Percentiles rank a stretch among this genome's conserved stretches.
phyloP scores from a whole-genome alignment of 768 basidiomycete species.

The Leccinum boreale region DNA sequence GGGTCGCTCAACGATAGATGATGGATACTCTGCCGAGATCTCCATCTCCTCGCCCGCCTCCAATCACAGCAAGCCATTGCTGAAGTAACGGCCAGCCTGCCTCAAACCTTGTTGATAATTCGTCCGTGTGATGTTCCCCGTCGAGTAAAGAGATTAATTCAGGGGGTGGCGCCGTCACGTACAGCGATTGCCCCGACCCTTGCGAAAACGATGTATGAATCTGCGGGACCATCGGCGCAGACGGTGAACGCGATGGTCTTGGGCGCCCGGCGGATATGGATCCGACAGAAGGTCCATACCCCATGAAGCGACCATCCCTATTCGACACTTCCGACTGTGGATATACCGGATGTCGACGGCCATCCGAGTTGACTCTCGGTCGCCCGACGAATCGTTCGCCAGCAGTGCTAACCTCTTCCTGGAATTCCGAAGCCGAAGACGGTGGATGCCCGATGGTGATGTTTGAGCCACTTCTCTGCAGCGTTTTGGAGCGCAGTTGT shows the following conservation, averaged over 20 bases:
- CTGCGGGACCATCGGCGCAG: conserved; percentile 43
- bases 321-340: conserved; percentile 23
- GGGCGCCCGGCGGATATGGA: conserved; percentile 41
- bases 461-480: conserved; percentile 41
- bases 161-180: conserved; percentile 39
- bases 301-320: conserved; percentile 20
- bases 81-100: conserved; percentile 82
- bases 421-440: conserved; percentile 12
- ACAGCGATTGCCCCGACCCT: conserved; percentile 21
- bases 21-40: conserved; percentile 76
- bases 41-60: conserved; percentile 57
- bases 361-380: conserved; percentile 29
- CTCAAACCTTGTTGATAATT: conserved; percentile 79
- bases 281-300: conserved; percentile 20
- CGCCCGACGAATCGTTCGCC: conserved; percentile 22
- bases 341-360: conserved; percentile 23
- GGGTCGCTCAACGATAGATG: conserved; percentile 60
- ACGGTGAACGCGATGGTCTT: conserved; percentile 56
- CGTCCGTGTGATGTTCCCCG: conserved; percentile 91
- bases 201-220: conserved; percentile 24
- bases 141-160: conserved; percentile 65
- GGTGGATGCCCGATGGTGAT: conserved; percentile 14
- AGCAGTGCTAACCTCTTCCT: conserved; percentile 13
- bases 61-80: conserved; percentile 61
- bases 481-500: conserved; percentile 55